These are phyloP conservation scores for Aspergillus carbonarius DNA, from an alignment of 2,329 filamentous ascomycete species.

Conservation along the genomic window DNA sequence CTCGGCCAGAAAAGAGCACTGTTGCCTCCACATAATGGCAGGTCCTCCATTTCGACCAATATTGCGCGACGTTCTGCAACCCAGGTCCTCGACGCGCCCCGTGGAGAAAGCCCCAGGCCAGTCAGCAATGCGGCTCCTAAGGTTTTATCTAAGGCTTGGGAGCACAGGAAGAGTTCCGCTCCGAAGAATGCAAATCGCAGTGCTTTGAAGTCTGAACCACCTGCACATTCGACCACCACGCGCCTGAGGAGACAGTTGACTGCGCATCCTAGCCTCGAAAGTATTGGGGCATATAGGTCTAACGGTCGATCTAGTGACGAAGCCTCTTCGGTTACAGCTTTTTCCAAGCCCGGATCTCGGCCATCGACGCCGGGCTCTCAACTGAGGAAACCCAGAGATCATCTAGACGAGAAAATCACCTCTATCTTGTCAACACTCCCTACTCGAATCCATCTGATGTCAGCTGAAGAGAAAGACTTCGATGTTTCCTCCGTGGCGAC, in stretches of 20 bases:
- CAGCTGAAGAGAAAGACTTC: conserved; percentile 44
- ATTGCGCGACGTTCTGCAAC: conserved; percentile 5
- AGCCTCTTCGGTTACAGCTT: conserved; percentile 15
- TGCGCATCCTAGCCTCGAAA: conserved; percentile 34
- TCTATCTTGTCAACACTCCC: conserved; percentile 76
- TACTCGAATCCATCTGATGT: conserved; percentile 72
- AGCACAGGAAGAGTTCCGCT: conserved; percentile 18
- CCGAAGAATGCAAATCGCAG: conserved; percentile 19
- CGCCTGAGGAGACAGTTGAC: conserved; percentile 31
- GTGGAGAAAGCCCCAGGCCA: conserved; percentile 17
- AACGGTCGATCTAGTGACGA: conserved; percentile 24
- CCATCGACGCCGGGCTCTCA: conserved; percentile 43
- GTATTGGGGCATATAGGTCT: conserved; percentile 30
- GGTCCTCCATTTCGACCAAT: conserved; percentile 8
- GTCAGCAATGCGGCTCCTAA: conserved; percentile 4
- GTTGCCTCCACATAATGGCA: conserved; percentile 16
- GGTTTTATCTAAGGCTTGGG: conserved; percentile 13
- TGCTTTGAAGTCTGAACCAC: conserved; percentile 16
- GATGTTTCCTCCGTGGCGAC: conserved; percentile 32
- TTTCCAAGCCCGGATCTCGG: conserved; percentile 23
- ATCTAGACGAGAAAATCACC: conserved; percentile 76
- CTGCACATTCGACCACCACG: conserved; percentile 23
- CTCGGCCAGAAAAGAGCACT: background rate
- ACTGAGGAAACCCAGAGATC: conserved; percentile 57
- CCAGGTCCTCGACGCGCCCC: conserved; percentile 15